A percentile compares a stretch with the other conserved stretches of the same genome.
phyloP scores from a whole-genome alignment of 805 yeast species.

The Kurtzmaniella fragi region DNA sequence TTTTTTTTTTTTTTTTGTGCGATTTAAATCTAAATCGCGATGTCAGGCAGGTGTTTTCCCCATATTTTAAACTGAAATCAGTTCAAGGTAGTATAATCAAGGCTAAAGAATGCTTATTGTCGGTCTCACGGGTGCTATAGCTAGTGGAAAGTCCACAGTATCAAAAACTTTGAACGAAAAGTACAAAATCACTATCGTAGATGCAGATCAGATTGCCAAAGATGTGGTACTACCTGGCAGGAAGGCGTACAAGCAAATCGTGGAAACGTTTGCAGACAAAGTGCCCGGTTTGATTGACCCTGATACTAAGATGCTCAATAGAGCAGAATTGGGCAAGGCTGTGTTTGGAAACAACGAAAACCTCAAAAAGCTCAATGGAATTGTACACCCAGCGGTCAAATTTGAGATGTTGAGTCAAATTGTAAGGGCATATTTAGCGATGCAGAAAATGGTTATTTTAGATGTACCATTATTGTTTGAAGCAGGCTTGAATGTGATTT shows the following conservation, averaged over 20 bases:
- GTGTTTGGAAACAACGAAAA: constrained; percentile 69
- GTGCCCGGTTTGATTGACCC: constrained; percentile 46
- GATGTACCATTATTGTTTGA: constrained; percentile 93
- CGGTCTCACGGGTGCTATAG: constrained; percentile 97
- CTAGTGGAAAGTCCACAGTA: constrained; percentile 94
- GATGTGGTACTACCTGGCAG: constrained; percentile 81
- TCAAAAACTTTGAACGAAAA: constrained; percentile 52
- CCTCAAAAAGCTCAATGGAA: constrained; percentile 56
- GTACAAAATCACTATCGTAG: constrained; percentile 59
- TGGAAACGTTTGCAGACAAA: constrained; percentile 50
- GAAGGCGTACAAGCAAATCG: constrained; percentile 62
- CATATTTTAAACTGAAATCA: no score
- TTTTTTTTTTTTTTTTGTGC: no score
- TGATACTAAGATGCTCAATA: constrained; percentile 47
- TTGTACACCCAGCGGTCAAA: constrained; percentile 87
- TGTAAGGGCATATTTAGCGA: constrained; percentile 50
- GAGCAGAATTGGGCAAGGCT: constrained; percentile 70
- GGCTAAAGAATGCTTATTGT: constrained; percentile 62
- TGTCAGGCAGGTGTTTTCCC: no score
- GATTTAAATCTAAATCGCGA: no score
- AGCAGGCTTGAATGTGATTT: constrained; percentile 59
- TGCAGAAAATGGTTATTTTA: constrained; percentile 59
- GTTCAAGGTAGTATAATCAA: no score
- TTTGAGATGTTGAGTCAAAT: constrained; percentile 58
- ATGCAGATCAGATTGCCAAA: constrained; percentile 88